Evolutionary conservation across 305 asterid species (phyloP).

Genomic region (Withania somnifera): DNA sequence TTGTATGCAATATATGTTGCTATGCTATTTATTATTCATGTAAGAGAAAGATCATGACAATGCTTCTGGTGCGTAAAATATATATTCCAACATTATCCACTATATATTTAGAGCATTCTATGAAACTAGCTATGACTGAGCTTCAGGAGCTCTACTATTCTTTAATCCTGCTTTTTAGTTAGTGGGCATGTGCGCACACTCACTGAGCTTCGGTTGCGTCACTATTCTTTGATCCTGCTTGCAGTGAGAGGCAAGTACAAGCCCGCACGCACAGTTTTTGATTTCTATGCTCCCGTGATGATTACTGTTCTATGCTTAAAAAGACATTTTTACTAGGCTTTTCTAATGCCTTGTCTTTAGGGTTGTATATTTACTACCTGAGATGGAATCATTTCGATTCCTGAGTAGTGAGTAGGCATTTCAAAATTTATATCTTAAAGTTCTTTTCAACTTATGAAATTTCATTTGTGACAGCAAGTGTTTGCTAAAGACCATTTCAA

Average conservation of each 20-base stretch:
- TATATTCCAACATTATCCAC: too few species aligned
- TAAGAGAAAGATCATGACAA: too few species aligned
- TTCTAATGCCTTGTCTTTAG: background rate
- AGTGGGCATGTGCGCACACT: background rate
- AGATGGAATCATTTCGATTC: background rate
- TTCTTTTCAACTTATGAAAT: background rate
- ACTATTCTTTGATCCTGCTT: too few species aligned
- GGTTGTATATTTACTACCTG: background rate
- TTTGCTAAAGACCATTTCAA: slow-evolving; percentile 38
- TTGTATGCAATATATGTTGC: too few species aligned
- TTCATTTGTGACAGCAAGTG: slow-evolving; percentile 21
- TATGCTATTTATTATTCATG: too few species aligned
- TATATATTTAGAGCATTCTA: background rate
- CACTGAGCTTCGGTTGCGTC: too few species aligned
- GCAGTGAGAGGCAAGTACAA: too few species aligned
- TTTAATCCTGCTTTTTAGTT: background rate
- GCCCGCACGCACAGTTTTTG: background rate
- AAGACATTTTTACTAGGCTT: background rate
- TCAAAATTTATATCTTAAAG: background rate
- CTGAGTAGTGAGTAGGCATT: background rate
- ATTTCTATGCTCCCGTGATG: background rate
- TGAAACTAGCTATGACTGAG: background rate
- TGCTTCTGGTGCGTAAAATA: too few species aligned
- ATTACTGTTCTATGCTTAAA: background rate
- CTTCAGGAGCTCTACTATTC: background rate